Conservation (phyloP, 2,329 filamentous ascomycete genomes). For the Fusarium continuum region DNA sequence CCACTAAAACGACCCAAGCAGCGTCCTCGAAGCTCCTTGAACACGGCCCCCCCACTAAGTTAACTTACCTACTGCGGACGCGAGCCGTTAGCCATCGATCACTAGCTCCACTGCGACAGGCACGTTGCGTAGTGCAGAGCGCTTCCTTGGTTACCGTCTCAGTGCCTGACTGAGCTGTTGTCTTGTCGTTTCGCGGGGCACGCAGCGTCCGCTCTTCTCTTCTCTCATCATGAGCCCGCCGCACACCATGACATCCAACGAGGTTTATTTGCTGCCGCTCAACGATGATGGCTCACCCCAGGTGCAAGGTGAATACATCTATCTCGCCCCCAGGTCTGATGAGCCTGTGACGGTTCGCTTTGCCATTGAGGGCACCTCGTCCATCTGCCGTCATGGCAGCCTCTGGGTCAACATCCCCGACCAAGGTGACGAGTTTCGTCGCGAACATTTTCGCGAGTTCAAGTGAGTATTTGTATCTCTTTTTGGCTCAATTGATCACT, state of each 20-base stretch:
- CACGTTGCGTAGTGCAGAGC: slow-evolving; percentile 25
- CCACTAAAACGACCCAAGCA: slow-evolving; percentile 36
- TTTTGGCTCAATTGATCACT: slow-evolving; percentile 3
- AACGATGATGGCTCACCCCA: slow-evolving; percentile 94
- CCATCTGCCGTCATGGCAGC: slow-evolving; percentile 92
- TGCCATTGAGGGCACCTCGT: slow-evolving; percentile 92
- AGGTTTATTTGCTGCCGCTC: slow-evolving; percentile 88
- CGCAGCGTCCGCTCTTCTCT: slow-evolving; percentile 44
- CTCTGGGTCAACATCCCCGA: slow-evolving; percentile 96
- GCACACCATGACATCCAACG: slow-evolving; percentile 69
- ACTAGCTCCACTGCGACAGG: slow-evolving; percentile 31
- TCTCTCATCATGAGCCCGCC: slow-evolving; percentile 61
- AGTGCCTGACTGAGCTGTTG: slow-evolving; percentile 32
- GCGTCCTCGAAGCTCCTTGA: slow-evolving; percentile 25
- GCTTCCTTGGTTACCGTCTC: slow-evolving; percentile 37
- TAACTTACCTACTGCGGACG: slow-evolving; percentile 27
- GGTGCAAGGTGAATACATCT: slow-evolving; percentile 89
- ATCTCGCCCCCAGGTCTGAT: slow-evolving; percentile 78
- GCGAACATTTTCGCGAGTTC: slow-evolving; percentile 84
- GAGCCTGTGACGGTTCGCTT: slow-evolving; percentile 86
- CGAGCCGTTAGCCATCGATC: slow-evolving; percentile 36
- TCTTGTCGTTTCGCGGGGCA: slow-evolving; percentile 42
- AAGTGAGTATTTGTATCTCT: slow-evolving; percentile 67
- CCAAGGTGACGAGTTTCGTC: slow-evolving; percentile 76
- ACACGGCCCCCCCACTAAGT: slow-evolving; percentile 22